Evolutionary conservation across 2,329 filamentous ascomycete species (phyloP).

Genomic region (Fusarium redolens): DNA sequence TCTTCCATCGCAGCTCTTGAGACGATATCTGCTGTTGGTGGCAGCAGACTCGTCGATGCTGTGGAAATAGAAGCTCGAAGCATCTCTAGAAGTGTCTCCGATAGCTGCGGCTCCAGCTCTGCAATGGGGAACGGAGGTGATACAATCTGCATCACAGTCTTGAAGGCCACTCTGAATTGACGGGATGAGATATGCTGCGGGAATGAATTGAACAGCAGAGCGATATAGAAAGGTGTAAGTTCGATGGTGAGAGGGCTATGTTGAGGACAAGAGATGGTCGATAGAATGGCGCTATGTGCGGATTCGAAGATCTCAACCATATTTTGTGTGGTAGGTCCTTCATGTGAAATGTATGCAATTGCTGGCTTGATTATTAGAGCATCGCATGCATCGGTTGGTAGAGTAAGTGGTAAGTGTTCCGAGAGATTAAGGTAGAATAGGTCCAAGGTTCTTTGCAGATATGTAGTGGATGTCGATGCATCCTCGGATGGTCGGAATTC

Average conservation of each 20-base stretch:
- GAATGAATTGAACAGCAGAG: slow-evolving; percentile 83
- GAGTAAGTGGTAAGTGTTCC: slow-evolving; percentile 81
- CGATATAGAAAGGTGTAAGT: slow-evolving; percentile 85
- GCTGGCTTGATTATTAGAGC: slow-evolving; percentile 79
- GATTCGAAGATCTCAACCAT: slow-evolving; percentile 81
- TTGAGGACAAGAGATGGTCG: slow-evolving; percentile 82
- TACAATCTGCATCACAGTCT: slow-evolving; percentile 83
- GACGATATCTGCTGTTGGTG: slow-evolving; percentile 53
- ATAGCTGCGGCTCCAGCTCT: slow-evolving; percentile 78
- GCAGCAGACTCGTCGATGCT: slow-evolving; percentile 59
- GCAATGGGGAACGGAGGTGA: slow-evolving; percentile 82
- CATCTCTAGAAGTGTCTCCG: slow-evolving; percentile 84
- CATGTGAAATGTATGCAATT: slow-evolving; percentile 73
- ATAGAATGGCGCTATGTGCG: slow-evolving; percentile 83
- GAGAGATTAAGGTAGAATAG: slow-evolving; percentile 89
- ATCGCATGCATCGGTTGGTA: slow-evolving; percentile 76
- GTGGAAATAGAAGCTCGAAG: slow-evolving; percentile 69
- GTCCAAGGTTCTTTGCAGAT: slow-evolving; percentile 77
- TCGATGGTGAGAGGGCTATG: slow-evolving; percentile 77
- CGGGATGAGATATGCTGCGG: slow-evolving; percentile 81
- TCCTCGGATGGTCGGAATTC: slow-evolving; percentile 64
- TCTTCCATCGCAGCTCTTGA: slow-evolving; percentile 45
- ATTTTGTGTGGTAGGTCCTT: slow-evolving; percentile 56
- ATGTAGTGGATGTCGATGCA: slow-evolving; percentile 37
- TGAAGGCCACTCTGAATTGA: slow-evolving; percentile 90